Percentiles rank a stretch among this genome's conserved stretches.
These are phyloP conservation scores for Clonostachys sp. DNA, from an alignment of 2,329 filamentous ascomycete genomes.

Conservation along the genomic window DNA sequence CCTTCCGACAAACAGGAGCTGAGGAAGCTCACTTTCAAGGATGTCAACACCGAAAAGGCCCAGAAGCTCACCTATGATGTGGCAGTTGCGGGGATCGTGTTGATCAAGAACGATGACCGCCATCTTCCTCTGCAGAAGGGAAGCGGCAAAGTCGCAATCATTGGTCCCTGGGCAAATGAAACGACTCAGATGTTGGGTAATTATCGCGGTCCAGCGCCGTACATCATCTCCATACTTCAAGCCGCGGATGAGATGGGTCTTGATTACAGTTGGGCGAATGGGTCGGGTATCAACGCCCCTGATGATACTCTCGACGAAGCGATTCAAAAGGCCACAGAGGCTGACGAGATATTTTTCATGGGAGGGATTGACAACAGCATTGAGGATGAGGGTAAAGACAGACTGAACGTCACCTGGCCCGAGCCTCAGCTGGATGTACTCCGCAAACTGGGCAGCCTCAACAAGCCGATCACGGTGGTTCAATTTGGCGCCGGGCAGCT, in stretches of 20 bases:
- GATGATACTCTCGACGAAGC: no score
- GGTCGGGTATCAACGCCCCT: no score
- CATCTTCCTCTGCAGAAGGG: slow-evolving; percentile 34
- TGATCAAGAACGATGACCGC: slow-evolving; percentile 51
- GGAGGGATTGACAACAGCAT: slow-evolving; percentile 49
- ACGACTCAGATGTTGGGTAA: slow-evolving; percentile 12
- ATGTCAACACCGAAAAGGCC: slow-evolving; percentile 50
- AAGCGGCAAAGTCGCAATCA: slow-evolving; percentile 14
- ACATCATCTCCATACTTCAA: slow-evolving; percentile 45
- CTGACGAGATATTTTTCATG: slow-evolving; percentile 48
- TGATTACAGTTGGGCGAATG: no score
- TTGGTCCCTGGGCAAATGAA: slow-evolving; percentile 25
- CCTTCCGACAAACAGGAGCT: slow-evolving; percentile 30
- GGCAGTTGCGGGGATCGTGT: slow-evolving; percentile 37
- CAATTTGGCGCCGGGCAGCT: slow-evolving; percentile 46
- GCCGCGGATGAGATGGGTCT: slow-evolving; percentile 5
- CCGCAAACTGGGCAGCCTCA: slow-evolving; percentile 21
- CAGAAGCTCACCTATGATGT: slow-evolving; percentile 52
- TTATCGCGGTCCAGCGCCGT: slow-evolving; percentile 38
- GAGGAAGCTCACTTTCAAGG: slow-evolving; percentile 44
- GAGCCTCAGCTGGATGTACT: slow-evolving; percentile 46
- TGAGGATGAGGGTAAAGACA: slow-evolving; percentile 47
- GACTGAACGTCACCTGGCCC: slow-evolving; percentile 45
- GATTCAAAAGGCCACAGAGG: slow-evolving; percentile 3
- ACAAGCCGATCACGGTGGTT: slow-evolving; percentile 46